Evolutionary conservation across 140 eudicot genomes (phyloP).

Genomic region (Flaveria floridana): DNA sequence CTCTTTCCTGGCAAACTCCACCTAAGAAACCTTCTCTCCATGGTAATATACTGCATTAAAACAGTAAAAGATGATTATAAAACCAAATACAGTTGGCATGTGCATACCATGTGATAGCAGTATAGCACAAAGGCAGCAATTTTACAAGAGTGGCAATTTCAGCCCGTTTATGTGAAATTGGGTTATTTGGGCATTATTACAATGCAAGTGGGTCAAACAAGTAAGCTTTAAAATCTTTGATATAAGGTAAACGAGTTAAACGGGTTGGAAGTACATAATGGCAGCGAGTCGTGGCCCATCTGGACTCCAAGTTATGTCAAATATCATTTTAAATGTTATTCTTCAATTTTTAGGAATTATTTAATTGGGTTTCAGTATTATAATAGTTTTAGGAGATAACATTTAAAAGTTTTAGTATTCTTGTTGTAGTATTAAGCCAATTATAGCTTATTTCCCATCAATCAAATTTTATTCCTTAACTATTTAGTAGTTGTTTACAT

Average conservation of each 20-base stretch:
- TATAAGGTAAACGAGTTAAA: not conserved
- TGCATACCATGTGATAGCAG: not conserved
- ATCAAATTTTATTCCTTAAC: not conserved
- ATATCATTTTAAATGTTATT: not conserved
- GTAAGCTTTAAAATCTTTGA: not conserved
- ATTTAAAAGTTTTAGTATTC: not conserved
- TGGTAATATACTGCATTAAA: slow-evolving; percentile 61
- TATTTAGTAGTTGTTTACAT: not conserved
- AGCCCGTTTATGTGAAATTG: not conserved
- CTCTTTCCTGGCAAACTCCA: slow-evolving; percentile 79
- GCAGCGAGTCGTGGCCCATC: not conserved
- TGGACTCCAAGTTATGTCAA: not conserved
- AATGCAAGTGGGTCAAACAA: slow-evolving; percentile 2
- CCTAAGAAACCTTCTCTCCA: slow-evolving; percentile 77
- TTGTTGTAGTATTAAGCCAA: not conserved
- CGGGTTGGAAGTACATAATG: not conserved
- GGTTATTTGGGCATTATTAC: not conserved
- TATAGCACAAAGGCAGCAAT: not conserved
- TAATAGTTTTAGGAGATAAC: not conserved
- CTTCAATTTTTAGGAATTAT: not conserved
- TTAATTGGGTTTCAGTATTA: not conserved
- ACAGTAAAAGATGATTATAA: not conserved
- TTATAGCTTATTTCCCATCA: not conserved
- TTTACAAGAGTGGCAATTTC: not conserved
- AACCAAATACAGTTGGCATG: not conserved